phyloP scores from a whole-genome alignment of 192 early-diverging fungal species.

The Cetraspora pellucida region DNA sequence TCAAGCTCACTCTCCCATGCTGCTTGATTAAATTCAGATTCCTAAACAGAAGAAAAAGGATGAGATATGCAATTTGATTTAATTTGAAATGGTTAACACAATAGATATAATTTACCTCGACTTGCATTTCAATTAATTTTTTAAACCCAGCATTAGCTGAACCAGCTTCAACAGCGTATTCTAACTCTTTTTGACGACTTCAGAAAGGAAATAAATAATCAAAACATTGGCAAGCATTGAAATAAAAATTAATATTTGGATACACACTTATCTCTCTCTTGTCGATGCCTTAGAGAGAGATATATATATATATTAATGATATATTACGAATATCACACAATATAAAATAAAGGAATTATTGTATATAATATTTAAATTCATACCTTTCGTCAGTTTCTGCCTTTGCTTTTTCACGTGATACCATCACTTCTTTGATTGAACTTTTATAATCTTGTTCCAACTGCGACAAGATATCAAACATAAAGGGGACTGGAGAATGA shows the following conservation, averaged over 20 bases:
- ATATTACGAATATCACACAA: too few species aligned
- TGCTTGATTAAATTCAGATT: constrained; percentile 53
- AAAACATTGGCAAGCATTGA: too few species aligned
- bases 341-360: neutral
- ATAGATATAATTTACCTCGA: neutral
- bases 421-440: constrained; percentile 46
- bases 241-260: too few species aligned
- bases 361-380: neutral
- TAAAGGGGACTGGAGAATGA: constrained; percentile 55
- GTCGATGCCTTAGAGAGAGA: too few species aligned
- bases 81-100: neutral
- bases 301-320: too few species aligned
- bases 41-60: constrained; percentile 25
- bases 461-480: constrained; percentile 60
- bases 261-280: too few species aligned
- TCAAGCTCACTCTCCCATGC: constrained; percentile 55
- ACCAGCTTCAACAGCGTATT: neutral
- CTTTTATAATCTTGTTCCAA: constrained; percentile 56
- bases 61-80: neutral
- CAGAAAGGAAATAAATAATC: neutral
- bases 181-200: neutral
- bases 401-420: constrained; percentile 41
- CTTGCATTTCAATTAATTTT: neutral
- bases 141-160: neutral
- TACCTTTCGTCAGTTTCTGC: constrained; percentile 42